Base-by-base conservation (phyloP, 768 basidiomycete genomes). In the Suillus subaureus region DNA sequence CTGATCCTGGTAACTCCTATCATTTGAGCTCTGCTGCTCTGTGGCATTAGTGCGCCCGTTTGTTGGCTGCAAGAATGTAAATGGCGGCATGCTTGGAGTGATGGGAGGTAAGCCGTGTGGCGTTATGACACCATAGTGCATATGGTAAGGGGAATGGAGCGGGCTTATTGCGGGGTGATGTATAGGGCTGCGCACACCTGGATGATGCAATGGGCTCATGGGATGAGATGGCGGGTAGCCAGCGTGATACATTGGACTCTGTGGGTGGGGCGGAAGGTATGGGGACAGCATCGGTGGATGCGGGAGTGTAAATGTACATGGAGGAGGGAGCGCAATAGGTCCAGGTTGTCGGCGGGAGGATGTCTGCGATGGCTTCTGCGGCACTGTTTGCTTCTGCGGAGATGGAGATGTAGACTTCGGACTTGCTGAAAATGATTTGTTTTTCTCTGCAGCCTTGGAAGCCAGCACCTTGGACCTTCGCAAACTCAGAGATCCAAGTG, bases 61-160 rank as follows among this genome's bases (percentile, higher is more conserved):
- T 1, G 57, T 21, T 60, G 86, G 86, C 21, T 86, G 83, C 43
- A 90, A 82, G 77, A 97, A 96, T 15, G 88, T 89, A 79, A 97
- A 99, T 6, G 94, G 89, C 1, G 97, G 97, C 96, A 99, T 98
- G 66, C 91, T 92, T 0, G 96, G 96, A n/a, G 96, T 97, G 72
- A 97, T 94, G 2, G 93, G 91, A 16, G 93, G 92, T n/a, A 95
- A 79, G 0, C 92, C 91, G 68, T 89, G 86, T n/a, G 90, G 90
- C 12, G 91, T 93, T 67, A 89, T 81, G 39, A 80, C 75, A 51
- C 77, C 70, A 52, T 77, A 77, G 56, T 77, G 74, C 33, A 71
- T 64, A 43, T 66, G 64, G 21, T 69, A 70, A 54, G 71, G 68
- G 31, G 70, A 61, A 42, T 78, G 75, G 37, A 60, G 39, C 26